phyloP scores from a whole-genome alignment of 2,329 filamentous ascomycete genomes.

The Botryosphaeria dothidea region DNA sequence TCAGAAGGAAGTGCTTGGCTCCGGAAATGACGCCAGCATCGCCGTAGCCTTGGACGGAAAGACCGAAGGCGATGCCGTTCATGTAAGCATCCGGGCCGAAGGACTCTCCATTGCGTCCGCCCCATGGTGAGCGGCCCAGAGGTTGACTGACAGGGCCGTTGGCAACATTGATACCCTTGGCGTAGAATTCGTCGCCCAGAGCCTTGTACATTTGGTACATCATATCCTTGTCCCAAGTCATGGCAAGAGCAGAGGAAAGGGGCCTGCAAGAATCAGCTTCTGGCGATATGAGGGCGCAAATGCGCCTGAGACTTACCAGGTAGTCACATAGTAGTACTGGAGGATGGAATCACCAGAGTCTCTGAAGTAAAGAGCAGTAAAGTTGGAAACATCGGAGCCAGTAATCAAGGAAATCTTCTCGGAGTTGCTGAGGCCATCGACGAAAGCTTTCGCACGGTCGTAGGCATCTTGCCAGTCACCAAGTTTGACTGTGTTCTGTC shows the following conservation, averaged over 20 bases:
- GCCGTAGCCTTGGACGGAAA: constrained; percentile 2
- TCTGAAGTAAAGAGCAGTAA: constrained; percentile 17
- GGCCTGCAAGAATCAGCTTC: not conserved
- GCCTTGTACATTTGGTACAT: constrained; percentile 16
- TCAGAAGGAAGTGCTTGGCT: constrained; percentile 58
- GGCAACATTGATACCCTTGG: constrained; percentile 14
- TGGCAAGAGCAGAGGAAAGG: constrained; percentile 12
- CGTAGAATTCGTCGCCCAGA: constrained; percentile 13
- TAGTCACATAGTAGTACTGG: constrained; percentile 13
- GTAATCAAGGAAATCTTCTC: constrained; percentile 16
- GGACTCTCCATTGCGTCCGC: constrained; percentile 13
- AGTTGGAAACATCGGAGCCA: constrained; percentile 15
- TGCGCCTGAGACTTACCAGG: not conserved
- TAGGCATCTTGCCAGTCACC: constrained; percentile 18
- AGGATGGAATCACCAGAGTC: constrained; percentile 18
- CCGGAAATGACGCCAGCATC: constrained; percentile 66
- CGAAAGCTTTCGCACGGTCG: constrained; percentile 6
- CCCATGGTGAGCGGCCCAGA: constrained; percentile 16
- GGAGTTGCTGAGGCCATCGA: constrained; percentile 7
- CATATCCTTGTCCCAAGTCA: constrained; percentile 18
- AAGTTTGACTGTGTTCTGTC: constrained; percentile 3
- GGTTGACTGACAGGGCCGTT: constrained; percentile 18
- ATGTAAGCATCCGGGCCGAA: constrained; percentile 14
- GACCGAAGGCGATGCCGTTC: constrained; percentile 16
- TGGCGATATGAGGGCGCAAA: not conserved